Base-by-base conservation (phyloP, 2,329 filamentous ascomycete species). In the Xylaria sp. region DNA sequence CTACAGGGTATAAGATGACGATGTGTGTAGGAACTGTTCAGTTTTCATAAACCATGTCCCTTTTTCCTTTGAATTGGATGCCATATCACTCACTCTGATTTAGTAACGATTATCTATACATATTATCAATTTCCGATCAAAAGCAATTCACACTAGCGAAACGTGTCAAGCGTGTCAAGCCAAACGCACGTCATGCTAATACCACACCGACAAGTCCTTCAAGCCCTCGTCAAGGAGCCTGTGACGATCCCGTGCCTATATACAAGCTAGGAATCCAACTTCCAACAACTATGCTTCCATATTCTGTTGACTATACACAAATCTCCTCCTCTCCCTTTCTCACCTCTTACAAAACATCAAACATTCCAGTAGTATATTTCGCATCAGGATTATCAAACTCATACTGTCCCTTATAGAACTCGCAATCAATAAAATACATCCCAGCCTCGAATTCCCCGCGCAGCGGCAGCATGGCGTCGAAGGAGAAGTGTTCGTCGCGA, bases 401-500 rank as follows among this genome's bases (percentile, higher is more conserved):
- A 32, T 2, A 54, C 6, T 39, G 57, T 12, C 50, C 51, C 20
- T 52, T 66, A n/a, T 66, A 63, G 51, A 66, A 66, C 34, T 66
- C 52, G 52, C 58, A 63, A 2, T 41, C n/a, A 5, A 57, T 51
- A 34, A 51, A 63, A 58, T 66, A 66, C 1, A 13, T 25, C 15
- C 41, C 51, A 1, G 20, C 41, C 6, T 41, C 20, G 9, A 54
- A 7, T 0, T 32, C 32, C 15, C 32, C 34, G 1, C 15, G 12
- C 0, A 62, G n/a, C 13, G 10, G 48, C 32, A 23, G 34, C 1
- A 15, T 12, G 32, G 50, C 39, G 32, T 56, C 34, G 52, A 66
- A 66, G 41, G 41, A 57, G 58, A 66, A 66, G 23, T 66, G 51
- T 3, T 34, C 44, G 13, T 66, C 23, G 2, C 23, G 39, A 34